Evolutionary conservation across 2,329 filamentous ascomycete genomes (phyloP).

Genomic region (Colletotrichum tanaceti): DNA sequence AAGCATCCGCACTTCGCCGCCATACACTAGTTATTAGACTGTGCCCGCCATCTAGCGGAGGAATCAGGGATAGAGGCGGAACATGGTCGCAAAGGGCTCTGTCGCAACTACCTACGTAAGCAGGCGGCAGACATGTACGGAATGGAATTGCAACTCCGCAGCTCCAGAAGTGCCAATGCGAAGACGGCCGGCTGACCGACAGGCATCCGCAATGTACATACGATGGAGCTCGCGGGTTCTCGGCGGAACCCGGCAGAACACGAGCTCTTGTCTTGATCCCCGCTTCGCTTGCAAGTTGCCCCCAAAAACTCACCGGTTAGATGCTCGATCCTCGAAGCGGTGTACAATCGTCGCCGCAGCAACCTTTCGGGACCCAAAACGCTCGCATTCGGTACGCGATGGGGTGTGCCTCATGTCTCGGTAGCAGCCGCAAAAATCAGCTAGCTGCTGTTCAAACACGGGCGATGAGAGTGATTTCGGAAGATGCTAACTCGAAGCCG

Average conservation of each 20-base stretch:
- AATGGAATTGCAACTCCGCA: neutral
- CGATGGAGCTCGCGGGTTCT: slow-evolving; percentile 30
- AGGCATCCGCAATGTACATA: slow-evolving; percentile 12
- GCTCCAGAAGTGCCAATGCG: slow-evolving; percentile 16
- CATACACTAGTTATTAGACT: neutral
- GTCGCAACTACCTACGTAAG: neutral
- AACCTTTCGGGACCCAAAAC: neutral
- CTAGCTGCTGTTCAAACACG: neutral
- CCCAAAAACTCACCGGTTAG: slow-evolving; percentile 2
- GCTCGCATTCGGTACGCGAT: neutral
- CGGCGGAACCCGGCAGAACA: slow-evolving; percentile 39
- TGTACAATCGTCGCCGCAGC: slow-evolving; percentile 10
- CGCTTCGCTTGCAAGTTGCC: too few relatives aligned
- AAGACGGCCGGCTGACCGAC: neutral
- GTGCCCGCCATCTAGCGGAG: neutral
- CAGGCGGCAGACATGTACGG: too few relatives aligned
- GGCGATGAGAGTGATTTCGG: slow-evolving; percentile 5
- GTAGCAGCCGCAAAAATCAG: slow-evolving; percentile 3
- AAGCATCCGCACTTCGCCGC: slow-evolving; percentile 1
- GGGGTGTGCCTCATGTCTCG: neutral
- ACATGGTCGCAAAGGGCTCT: neutral
- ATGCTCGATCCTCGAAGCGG: slow-evolving; percentile 18
- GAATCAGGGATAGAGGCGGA: slow-evolving; percentile 3
- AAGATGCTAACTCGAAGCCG: neutral
- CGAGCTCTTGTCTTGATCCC: slow-evolving; percentile 32